Evolutionary conservation across 202 grass and related monocot genomes (phyloP).

Genomic region (Carex arenaria): DNA sequence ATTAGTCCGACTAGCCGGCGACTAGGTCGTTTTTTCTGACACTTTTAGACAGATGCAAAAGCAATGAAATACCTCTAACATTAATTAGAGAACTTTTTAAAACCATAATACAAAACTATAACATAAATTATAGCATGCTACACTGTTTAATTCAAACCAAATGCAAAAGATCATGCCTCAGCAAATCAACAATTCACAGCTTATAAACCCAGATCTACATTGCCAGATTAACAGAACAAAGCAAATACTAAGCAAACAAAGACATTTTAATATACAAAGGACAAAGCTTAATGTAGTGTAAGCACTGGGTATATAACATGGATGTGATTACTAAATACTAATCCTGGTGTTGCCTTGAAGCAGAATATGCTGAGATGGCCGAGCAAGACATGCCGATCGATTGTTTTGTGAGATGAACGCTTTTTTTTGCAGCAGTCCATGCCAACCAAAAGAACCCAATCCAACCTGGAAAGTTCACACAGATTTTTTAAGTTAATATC

Average conservation of each 20-base stretch:
- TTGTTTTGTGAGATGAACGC: slow-evolving; percentile 26
- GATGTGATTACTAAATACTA: neutral
- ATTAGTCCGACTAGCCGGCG: too few species aligned
- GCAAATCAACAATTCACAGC: neutral
- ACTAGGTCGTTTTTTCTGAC: too few species aligned
- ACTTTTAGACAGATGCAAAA: too few species aligned
- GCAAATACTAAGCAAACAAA: neutral
- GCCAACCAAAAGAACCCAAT: slow-evolving; percentile 46
- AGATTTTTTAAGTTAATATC: neutral
- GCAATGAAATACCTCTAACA: neutral
- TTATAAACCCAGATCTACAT: neutral
- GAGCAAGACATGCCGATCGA: slow-evolving; percentile 28
- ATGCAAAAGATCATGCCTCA: neutral
- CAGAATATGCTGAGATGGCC: slow-evolving; percentile 35
- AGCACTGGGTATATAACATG: neutral
- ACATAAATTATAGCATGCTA: neutral
- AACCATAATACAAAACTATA: neutral
- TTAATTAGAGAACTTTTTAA: neutral
- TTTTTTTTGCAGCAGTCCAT: slow-evolving; percentile 39
- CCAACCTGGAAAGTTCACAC: slow-evolving; percentile 39
- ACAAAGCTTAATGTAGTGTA: neutral
- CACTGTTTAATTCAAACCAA: neutral
- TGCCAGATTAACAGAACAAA: neutral
- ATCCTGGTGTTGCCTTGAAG: slow-evolving; percentile 21
- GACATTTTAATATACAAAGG: neutral